phyloP scores from a whole-genome alignment of 768 basidiomycete species.

The Macrolepiota fuliginosa region DNA sequence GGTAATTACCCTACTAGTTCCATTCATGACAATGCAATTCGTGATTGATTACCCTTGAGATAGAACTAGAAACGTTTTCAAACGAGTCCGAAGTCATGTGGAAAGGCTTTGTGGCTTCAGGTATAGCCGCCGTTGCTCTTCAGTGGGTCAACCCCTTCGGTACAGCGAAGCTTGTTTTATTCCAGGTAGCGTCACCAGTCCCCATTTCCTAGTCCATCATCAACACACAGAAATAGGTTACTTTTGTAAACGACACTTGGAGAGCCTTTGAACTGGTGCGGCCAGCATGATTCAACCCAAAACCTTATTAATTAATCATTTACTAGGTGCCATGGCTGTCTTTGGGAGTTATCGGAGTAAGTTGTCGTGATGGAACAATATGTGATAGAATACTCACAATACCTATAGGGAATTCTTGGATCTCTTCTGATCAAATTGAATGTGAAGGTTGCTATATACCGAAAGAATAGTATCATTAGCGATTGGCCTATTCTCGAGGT shows the following conservation, averaged over 20 bases:
- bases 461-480: slow-evolving; percentile 50
- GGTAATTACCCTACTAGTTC: slow-evolving; percentile 29
- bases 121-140: slow-evolving; percentile 80
- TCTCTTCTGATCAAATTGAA: slow-evolving; percentile 66
- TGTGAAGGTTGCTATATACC: slow-evolving; percentile 58
- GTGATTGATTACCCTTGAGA: background rate
- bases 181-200: slow-evolving; percentile 45
- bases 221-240: slow-evolving; percentile 38
- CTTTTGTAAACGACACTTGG: slow-evolving; percentile 60
- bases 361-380: slow-evolving; percentile 13
- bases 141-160: slow-evolving; percentile 87
- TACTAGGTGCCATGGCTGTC: slow-evolving; percentile 66
- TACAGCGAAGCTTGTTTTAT: slow-evolving; percentile 79
- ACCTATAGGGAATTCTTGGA: slow-evolving; percentile 57
- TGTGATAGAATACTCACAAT: slow-evolving; percentile 3
- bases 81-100: slow-evolving; percentile 78
- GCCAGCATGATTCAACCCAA: background rate
- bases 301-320: background rate
- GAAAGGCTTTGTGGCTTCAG: slow-evolving; percentile 88
- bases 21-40: background rate
- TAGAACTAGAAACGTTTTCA: slow-evolving; percentile 66
- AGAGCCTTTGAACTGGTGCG: slow-evolving; percentile 69
- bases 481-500: slow-evolving; percentile 71
- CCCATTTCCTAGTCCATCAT: background rate
- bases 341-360: slow-evolving; percentile 61